A percentile compares a stretch with the other conserved stretches of the same genome.
Conservation (phyloP, 2,329 filamentous ascomycete genomes). For the Didymella segeticola region DNA sequence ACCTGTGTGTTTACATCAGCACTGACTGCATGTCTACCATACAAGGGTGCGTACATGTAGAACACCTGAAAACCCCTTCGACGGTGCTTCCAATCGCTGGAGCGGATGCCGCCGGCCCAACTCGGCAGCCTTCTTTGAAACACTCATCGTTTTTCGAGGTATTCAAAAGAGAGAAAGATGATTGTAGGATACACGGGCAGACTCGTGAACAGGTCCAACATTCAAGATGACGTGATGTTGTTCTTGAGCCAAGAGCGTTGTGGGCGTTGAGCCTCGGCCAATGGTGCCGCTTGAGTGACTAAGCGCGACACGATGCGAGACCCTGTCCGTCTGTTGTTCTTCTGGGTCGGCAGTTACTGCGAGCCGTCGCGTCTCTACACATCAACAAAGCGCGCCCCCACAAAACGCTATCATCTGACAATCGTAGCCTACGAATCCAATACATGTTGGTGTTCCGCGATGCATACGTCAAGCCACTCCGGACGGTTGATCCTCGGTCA, state of each 20-base stretch:
- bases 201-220: background rate
- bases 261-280: background rate
- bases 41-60: slow-evolving; percentile 59
- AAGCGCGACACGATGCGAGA: background rate
- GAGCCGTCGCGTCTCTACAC: background rate
- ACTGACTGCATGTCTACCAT: background rate
- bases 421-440: slow-evolving; percentile 7
- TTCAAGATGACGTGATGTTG: slow-evolving; percentile 5
- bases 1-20: slow-evolving; percentile 25
- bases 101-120: slow-evolving; percentile 62
- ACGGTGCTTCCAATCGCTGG: slow-evolving; percentile 71
- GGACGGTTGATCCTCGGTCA: slow-evolving; percentile 3
- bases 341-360: background rate
- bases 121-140: slow-evolving; percentile 26
- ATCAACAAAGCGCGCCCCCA: background rate
- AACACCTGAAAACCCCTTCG: slow-evolving; percentile 66
- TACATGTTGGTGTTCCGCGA: slow-evolving; percentile 13
- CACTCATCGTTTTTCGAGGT: slow-evolving; percentile 19
- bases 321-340: background rate
- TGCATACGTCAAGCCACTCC: background rate
- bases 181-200: background rate
- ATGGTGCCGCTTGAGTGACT: slow-evolving; percentile 5
- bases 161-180: background rate
- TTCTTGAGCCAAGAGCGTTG: slow-evolving; percentile 5
- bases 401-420: slow-evolving; percentile 8